These are phyloP conservation scores for Dioscorea alata DNA, from an alignment of 106 monocot genomes.

Conservation along the genomic window DNA sequence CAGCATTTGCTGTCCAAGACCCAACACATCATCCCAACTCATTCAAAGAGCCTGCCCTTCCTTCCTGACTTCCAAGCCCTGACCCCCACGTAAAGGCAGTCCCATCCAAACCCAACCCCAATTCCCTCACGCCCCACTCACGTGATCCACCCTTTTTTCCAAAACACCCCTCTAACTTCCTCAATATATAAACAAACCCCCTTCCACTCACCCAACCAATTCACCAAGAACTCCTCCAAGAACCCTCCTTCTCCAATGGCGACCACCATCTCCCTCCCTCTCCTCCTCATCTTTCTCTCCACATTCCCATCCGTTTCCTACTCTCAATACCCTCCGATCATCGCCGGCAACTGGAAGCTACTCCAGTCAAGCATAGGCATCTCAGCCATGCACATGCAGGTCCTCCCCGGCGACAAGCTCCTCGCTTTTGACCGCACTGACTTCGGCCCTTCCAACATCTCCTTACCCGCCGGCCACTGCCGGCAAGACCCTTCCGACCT, in stretches of 20 bases:
- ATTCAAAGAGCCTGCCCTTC: no score
- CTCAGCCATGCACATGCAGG: constrained; percentile 58
- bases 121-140: no score
- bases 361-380: constrained; percentile 32
- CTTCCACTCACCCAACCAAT: no score
- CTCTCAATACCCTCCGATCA: neutral
- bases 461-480: constrained; percentile 17
- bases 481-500: constrained; percentile 1
- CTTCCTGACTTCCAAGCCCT: no score
- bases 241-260: neutral
- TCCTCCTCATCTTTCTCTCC: constrained; percentile 3
- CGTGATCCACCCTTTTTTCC: no score
- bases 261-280: neutral
- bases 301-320: neutral
- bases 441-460: constrained; percentile 40
- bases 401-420: constrained; percentile 39
- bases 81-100: no score
- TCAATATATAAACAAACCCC: no score
- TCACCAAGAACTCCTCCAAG: neutral
- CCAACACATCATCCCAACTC: no score
- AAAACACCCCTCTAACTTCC: no score
- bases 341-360: constrained; percentile 25
- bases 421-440: constrained; percentile 44
- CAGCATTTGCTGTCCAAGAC: no score
- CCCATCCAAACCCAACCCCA: no score